Base-by-base conservation (phyloP, 169 alveolate genomes). In the Haemoproteus tartakovskyi region DNA sequence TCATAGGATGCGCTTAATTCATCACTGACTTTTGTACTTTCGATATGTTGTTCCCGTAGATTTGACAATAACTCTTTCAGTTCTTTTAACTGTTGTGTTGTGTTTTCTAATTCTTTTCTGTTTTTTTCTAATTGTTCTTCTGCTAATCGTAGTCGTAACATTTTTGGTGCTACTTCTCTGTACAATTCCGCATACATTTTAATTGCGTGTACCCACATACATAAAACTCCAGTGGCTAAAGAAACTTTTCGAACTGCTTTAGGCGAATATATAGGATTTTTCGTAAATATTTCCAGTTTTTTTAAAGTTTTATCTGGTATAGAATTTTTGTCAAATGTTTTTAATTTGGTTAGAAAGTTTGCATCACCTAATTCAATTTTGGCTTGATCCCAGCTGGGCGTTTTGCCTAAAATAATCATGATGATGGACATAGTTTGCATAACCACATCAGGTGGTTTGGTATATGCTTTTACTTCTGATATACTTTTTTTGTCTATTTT, bases 101-200 rank as follows among this genome's bases (percentile, higher is more conserved):
- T 87, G 43, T 90, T 94, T 63, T 92, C 92, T 47, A 92, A 90
- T 83, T 90, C 93, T 18, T 83, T 89, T 16, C 94, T 90, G 62
- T 91, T 93, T 22, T 89, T 92, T 67, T 91, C 90, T 33, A 92
- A 81, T 56, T 94, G 92, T 67, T 95, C 95, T 14, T 92, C 98
- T 0, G 96, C 97, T 9, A 81, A 84, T 11, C 86, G 79, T 33
- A 90, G 79, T 88, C 94, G 92, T 45, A 92, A 88, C 70, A 98
- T 92, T 88, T 97, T 95, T n/a, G 99, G 99, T 64, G 96, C 98
- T 21, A 97, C 98, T 84, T 94, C 98, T 11, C 96, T 87, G 57
- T 93, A 94, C 43, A 96, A 97, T 81, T 95, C 97, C 50, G 97
- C 97, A 70, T 95, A 95, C 86, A 94, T 93, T 90, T 95, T 96